Conservation (phyloP, 108 stramenopile genomes). For the Skeletonema costatum region DNA sequence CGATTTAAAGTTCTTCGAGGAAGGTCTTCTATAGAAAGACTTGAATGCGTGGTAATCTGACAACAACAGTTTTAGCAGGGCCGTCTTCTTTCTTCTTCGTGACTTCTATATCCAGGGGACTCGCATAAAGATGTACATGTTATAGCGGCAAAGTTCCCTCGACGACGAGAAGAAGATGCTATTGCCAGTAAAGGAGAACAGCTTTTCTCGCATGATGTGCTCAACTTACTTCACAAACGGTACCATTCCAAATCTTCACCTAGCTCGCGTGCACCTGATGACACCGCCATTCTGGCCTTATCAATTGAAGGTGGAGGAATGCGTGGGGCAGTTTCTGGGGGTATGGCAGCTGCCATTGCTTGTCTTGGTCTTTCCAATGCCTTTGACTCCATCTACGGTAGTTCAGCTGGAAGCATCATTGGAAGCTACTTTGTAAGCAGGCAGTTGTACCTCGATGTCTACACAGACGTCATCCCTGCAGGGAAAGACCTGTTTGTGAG, state of each 20-base stretch:
- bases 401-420: constrained; percentile 75
- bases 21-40: background rate
- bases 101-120: constrained; percentile 16
- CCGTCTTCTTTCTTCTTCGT: background rate
- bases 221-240: constrained; percentile 63
- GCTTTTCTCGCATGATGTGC: constrained; percentile 59
- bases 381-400: constrained; percentile 78
- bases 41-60: background rate
- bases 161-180: constrained; percentile 4
- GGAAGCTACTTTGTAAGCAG: constrained; percentile 79
- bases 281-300: constrained; percentile 69
- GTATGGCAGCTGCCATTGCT: constrained; percentile 83
- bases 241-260: constrained; percentile 60
- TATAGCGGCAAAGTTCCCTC: background rate
- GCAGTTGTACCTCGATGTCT: constrained; percentile 84
- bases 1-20: background rate
- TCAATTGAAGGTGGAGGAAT: constrained; percentile 88
- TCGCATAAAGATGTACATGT: constrained; percentile 12
- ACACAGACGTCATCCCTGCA: constrained; percentile 70
- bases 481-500: constrained; percentile 70
- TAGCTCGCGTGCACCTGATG: constrained; percentile 49
- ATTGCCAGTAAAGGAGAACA: background rate
- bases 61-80: background rate
- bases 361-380: constrained; percentile 75
- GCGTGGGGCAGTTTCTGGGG: constrained; percentile 76